Evolutionary conservation across 768 basidiomycete species (phyloP), one percentile per base, ranked within the genome.

Genomic region (Lactarius evosmus): DNA sequence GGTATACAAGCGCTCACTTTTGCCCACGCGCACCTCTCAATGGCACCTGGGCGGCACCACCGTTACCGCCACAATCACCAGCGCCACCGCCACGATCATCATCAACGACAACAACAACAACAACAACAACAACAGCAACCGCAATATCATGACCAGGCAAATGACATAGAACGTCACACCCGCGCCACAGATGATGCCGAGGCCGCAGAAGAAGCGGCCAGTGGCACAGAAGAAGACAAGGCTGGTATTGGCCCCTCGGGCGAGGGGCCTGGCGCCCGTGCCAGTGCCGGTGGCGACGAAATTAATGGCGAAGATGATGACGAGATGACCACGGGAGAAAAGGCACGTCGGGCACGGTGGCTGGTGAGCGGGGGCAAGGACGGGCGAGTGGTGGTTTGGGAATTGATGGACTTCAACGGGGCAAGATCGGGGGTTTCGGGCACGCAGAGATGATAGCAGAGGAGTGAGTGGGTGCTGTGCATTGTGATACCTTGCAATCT

Each of bases 1-100:
- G 82, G 81, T 16, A 89, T 91, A 62, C 91, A 95, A 68, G 80
- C 84, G 4, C 69, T 97, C 22, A 80, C 84, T 3, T 98, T 98
- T 71, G 86, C 89, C 1, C 58, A 22, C n/a, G 44, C 38, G 7
- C 9, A 6, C 11, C 65, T 41, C 19, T 4, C 41, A 9, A 14
- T 30, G 8, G 14, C 61, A 2, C 2, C 38, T 32, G 40, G 40
- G 8, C 40, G n/a, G 19, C 19, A 44, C n/a, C 11, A 9, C 41
- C 53, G 12, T 17, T 14, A 8, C 29, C 56, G 1, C 16, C 33
- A 27, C 12, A 27, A 32, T 7, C 27, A 52, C 51, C 7, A 8
- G 4, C 30, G 30, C 30, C 46, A 49, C 46, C 5, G 46, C 46
- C 46, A 49, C 46, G 3, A 49, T 25, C 46, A 49, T 49, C 12